phyloP scores from a whole-genome alignment of 2,329 filamentous ascomycete species.

The Penicillium sp. region DNA sequence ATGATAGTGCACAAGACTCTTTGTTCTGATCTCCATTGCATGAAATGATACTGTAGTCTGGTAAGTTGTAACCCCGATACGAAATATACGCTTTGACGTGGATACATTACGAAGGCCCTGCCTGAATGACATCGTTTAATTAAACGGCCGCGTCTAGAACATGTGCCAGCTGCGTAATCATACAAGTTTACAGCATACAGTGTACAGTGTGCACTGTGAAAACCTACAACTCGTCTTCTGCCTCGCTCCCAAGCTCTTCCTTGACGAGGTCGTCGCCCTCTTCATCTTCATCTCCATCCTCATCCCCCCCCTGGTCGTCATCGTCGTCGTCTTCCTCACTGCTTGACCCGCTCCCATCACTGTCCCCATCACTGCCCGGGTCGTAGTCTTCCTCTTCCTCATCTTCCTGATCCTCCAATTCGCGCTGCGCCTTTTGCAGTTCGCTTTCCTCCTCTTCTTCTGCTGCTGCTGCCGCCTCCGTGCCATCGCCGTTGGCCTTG shows the following conservation, averaged over 20 bases:
- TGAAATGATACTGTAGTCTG: no score
- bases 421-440: constrained; percentile 55
- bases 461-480: constrained; percentile 27
- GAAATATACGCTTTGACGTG: no score
- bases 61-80: no score
- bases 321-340: constrained; percentile 38
- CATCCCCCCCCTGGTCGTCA: constrained; percentile 29
- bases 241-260: constrained; percentile 43
- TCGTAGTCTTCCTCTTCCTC: constrained; percentile 51
- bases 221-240: constrained; percentile 40
- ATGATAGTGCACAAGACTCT: no score
- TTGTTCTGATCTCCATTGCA: constrained; percentile 9
- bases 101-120: no score
- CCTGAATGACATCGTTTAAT: no score
- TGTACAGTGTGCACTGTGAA: no score
- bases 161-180: no score
- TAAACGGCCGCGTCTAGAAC: no score
- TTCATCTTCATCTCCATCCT: constrained; percentile 39
- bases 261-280: constrained; percentile 40
- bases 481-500: constrained; percentile 23
- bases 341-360: constrained; percentile 44
- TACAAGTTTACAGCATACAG: neutral
- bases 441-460: constrained; percentile 51
- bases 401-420: constrained; percentile 47
- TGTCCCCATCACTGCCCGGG: constrained; percentile 47